Evolutionary conservation across 805 yeast species (phyloP).

Genomic region (Spathaspora girioi): DNA sequence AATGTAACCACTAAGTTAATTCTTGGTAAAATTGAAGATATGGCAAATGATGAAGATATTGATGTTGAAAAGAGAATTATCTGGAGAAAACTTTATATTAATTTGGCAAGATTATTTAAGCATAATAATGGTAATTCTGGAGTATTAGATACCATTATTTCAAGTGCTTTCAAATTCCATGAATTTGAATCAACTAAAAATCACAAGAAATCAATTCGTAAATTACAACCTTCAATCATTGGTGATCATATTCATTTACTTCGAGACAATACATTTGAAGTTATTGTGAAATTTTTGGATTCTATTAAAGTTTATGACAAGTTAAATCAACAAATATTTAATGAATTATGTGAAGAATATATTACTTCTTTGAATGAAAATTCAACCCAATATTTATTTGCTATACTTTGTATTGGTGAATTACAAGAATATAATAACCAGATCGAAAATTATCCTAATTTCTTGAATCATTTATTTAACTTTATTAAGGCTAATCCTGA

Average conservation of each 20-base stretch:
- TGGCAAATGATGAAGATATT: constrained; percentile 12
- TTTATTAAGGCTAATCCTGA: constrained; percentile 8
- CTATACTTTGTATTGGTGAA: constrained; percentile 8
- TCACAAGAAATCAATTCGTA: constrained; percentile 7
- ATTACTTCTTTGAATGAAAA: background rate
- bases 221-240: constrained; percentile 9
- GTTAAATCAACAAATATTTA: constrained; percentile 1
- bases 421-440: constrained; percentile 14
- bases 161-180: constrained; percentile 24
- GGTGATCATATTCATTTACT: constrained; percentile 13
- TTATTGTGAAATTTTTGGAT: constrained; percentile 6
- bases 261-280: constrained; percentile 6
- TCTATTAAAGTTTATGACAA: background rate
- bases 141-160: constrained; percentile 31
- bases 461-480: constrained; percentile 15
- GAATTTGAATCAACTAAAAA: constrained; percentile 15
- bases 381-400: constrained; percentile 11
- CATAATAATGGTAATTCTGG: constrained; percentile 29
- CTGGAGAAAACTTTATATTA: constrained; percentile 25
- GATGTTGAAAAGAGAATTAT: constrained; percentile 15
- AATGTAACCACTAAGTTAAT: constrained; percentile 9
- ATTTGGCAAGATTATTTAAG: constrained; percentile 28
- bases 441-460: constrained; percentile 18
- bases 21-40: constrained; percentile 12
- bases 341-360: constrained; percentile 8